These are phyloP conservation scores for Pichia sp. DNA, from an alignment of 1,139 yeast species.

Conservation along the genomic window DNA sequence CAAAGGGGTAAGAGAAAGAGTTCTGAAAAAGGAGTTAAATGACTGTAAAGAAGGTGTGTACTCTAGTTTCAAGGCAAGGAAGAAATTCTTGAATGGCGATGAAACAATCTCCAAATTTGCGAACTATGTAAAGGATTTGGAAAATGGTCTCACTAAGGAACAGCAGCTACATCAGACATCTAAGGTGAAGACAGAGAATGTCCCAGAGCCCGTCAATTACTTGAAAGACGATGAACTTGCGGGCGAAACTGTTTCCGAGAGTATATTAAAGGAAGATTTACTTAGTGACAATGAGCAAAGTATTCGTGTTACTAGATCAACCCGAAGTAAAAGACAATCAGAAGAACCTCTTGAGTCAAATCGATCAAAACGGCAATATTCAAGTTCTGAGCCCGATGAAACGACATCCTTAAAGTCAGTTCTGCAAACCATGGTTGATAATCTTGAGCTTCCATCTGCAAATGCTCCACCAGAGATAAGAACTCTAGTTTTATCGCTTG, in stretches of 20 bases:
- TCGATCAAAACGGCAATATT: background rate
- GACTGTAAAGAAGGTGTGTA: constrained; percentile 47
- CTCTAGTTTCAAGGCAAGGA: constrained; percentile 54
- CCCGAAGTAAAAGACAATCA: constrained; percentile 1
- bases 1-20: constrained; percentile 70
- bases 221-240: constrained; percentile 12
- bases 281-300: constrained; percentile 5
- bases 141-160: constrained; percentile 30
- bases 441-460: background rate
- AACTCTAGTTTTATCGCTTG: constrained; percentile 2
- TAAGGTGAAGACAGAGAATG: constrained; percentile 19
- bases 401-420: background rate
- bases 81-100: constrained; percentile 42
- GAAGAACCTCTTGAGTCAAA: background rate
- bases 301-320: constrained; percentile 1
- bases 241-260: constrained; percentile 15
- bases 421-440: constrained; percentile 3
- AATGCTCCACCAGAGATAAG: constrained; percentile 1
- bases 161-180: too few species aligned
- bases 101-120: constrained; percentile 37
- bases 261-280: background rate
- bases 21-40: constrained; percentile 54
- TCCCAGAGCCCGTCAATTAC: constrained; percentile 20
- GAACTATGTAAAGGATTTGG: constrained; percentile 26
- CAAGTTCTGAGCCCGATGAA: constrained; percentile 3